phyloP scores from a whole-genome alignment of 345 rosid species.

The Rhizophora apiculata region DNA sequence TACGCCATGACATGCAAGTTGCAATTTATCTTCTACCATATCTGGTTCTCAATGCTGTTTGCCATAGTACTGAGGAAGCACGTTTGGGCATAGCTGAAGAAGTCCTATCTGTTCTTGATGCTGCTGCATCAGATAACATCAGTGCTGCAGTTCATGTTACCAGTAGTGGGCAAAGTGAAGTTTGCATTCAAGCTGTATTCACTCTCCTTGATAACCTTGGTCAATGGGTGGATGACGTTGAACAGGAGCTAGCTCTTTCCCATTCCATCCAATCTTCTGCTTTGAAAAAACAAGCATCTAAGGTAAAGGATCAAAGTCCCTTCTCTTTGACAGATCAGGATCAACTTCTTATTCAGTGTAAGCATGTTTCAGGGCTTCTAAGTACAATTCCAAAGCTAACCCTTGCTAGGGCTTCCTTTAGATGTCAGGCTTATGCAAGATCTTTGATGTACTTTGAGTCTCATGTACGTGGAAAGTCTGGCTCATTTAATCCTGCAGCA shows the following conservation, averaged over 20 bases:
- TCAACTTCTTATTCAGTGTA: conserved; percentile 75
- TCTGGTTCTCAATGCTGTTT: conserved; percentile 80
- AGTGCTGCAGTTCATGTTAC: conserved; percentile 51
- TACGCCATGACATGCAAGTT: conserved; percentile 94
- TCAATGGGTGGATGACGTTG: conserved; percentile 94
- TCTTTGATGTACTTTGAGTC: conserved; percentile 96
- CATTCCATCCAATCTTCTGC: conserved; percentile 50
- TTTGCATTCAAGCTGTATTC: conserved; percentile 92
- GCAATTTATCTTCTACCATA: conserved; percentile 88
- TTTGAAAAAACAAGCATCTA: conserved; percentile 60
- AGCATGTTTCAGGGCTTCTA: conserved; percentile 84
- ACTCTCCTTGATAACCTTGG: conserved; percentile 97
- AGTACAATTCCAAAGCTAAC: conserved; percentile 79
- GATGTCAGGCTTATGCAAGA: conserved; percentile 94
- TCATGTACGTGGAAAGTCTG: conserved; percentile 76
- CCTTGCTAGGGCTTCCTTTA: conserved; percentile 85
- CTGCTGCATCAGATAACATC: conserved; percentile 74
- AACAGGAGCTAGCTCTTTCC: conserved; percentile 81
- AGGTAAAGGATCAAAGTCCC: conserved; percentile 52
- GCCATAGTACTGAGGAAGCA: conserved; percentile 83
- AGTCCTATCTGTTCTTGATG: conserved; percentile 80
- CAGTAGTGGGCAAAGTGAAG: conserved; percentile 75
- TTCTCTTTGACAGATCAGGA: conserved; percentile 50
- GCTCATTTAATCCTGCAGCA: conserved; percentile 93
- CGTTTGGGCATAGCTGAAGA: conserved; percentile 80